phyloP scores from a whole-genome alignment of 1,284 basidiomycete genomes.

The Laetiporus sulphureus region DNA sequence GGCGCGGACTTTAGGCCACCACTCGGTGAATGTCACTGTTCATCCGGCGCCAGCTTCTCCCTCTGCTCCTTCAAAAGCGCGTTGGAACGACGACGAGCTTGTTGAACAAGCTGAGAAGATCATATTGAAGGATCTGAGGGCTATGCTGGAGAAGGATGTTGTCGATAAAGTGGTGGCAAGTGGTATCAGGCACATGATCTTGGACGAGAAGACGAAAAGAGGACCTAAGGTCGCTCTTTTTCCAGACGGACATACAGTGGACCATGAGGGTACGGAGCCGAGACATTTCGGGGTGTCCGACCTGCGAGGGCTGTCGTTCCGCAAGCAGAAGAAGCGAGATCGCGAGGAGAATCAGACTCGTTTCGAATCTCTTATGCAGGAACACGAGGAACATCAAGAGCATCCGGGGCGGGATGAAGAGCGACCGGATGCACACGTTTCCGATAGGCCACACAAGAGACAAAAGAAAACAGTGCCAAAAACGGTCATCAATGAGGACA shows the following conservation, averaged over 20 bases:
- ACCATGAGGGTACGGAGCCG: slow-evolving; percentile 6
- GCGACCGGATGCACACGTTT: slow-evolving; percentile 31
- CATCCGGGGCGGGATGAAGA: slow-evolving; percentile 12
- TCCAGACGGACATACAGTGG: slow-evolving; percentile 12
- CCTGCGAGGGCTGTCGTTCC: slow-evolving; percentile 63
- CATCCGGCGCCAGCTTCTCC: slow-evolving; percentile 38
- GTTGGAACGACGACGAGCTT: slow-evolving; percentile 54
- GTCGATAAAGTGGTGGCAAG: slow-evolving; percentile 55
- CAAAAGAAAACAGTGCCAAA: slow-evolving; percentile 31
- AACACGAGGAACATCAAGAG: neutral
- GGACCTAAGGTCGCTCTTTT: slow-evolving; percentile 17
- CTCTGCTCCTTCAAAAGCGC: slow-evolving; percentile 34
- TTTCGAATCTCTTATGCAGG: neutral
- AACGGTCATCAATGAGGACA: slow-evolving; percentile 26
- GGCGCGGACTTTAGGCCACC: slow-evolving; percentile 47
- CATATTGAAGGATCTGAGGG: slow-evolving; percentile 57
- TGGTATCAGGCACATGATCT: slow-evolving; percentile 49
- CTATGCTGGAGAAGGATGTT: slow-evolving; percentile 63
- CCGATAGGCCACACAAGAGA: slow-evolving; percentile 34
- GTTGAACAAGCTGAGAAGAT: slow-evolving; percentile 53
- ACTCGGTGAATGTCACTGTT: slow-evolving; percentile 50
- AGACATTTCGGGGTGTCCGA: slow-evolving; percentile 20
- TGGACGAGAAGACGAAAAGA: slow-evolving; percentile 38
- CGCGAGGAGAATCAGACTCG: slow-evolving; percentile 28
- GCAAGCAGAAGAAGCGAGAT: slow-evolving; percentile 48